Base-by-base conservation (phyloP, 106 monocot species). In the Chionographis japonica region DNA sequence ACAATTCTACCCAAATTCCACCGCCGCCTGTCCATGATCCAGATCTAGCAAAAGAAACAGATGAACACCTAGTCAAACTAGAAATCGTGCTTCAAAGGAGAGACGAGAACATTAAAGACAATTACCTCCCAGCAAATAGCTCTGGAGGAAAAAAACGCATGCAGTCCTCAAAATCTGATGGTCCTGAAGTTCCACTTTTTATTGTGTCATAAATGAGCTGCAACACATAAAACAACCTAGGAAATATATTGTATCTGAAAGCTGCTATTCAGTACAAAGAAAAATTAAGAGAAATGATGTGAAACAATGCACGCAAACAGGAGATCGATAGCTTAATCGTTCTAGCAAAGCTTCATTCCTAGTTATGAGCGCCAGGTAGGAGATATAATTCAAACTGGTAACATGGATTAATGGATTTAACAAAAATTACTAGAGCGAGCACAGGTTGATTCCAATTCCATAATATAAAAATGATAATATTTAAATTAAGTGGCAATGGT, bases 171-270 rank as follows among this genome's bases (percentile, higher is more conserved):
- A 98, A 98, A 60, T 87, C 97, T 52, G 97, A 85, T 40, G 78
- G 83, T 18, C 80, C 89, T 72, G 95, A 80, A 71, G 58, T 90
- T 60, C 80, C 93, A 77, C 85, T 81, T 87, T 81, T 98, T 15
- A 98, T 79, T 50, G 89, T 81, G 58, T 98, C 97, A 78, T 98
- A 98, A 67, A 98, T 98, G 50, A 92, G 97, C 97, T 98, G 84
- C 54, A 66, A 56, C 14, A 80, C 40, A 62, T 15, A 17, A 65
- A 58, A 49, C 16, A 18, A 37, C 6, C 50, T 62, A 51, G 16
- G 51, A 59, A 6, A 37, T 62, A 15, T 37, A 53, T 38, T 51
- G 53, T 17, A 0, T 50, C 27, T 12, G 5, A 7, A 65, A 46
- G 42, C 37, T 9, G 6, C 16, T 42, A n/a, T 12, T 8, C 37